A percentile compares a stretch with the other conserved stretches of the same genome.
Conservation (phyloP, 192 early-diverging fungal species). For the Rhizoclosmatium globosum region DNA sequence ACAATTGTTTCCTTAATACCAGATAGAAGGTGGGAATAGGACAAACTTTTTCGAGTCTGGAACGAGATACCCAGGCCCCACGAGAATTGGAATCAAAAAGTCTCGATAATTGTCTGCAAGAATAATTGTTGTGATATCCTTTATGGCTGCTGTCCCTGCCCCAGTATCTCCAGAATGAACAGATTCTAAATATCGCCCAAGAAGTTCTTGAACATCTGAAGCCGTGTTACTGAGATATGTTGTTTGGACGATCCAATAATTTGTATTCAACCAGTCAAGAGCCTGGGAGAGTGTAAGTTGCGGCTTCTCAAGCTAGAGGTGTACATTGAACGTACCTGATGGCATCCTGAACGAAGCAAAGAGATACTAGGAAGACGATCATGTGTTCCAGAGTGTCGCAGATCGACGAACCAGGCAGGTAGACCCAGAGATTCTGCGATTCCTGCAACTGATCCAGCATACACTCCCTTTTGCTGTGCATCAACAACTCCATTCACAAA, state of each 20-base stretch:
- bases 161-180: not conserved
- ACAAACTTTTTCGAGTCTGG: conserved; percentile 38
- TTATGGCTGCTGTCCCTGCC: conserved; percentile 3
- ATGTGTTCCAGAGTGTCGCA: conserved; percentile 64
- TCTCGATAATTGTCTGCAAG: conserved; percentile 48
- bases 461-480: conserved; percentile 54
- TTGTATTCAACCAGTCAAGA: conserved; percentile 56
- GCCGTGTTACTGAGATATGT: conserved; percentile 45
- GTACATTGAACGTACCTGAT: conserved; percentile 36
- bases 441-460: conserved; percentile 51
- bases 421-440: conserved; percentile 62
- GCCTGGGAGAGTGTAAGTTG: conserved; percentile 39
- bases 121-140: conserved; percentile 36
- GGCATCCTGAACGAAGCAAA: conserved; percentile 50
- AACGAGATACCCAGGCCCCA: conserved; percentile 47
- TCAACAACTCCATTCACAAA: conserved; percentile 69
- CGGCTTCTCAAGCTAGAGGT: not conserved
- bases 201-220: conserved; percentile 8
- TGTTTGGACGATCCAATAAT: conserved; percentile 58
- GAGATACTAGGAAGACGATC: conserved; percentile 56
- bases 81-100: conserved; percentile 46
- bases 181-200: not conserved
- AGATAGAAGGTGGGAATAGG: not conserved
- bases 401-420: conserved; percentile 67
- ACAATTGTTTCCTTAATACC: not conserved